Evolutionary conservation across 2,329 filamentous ascomycete genomes (phyloP).

Genomic region (Talaromyces sp.): DNA sequence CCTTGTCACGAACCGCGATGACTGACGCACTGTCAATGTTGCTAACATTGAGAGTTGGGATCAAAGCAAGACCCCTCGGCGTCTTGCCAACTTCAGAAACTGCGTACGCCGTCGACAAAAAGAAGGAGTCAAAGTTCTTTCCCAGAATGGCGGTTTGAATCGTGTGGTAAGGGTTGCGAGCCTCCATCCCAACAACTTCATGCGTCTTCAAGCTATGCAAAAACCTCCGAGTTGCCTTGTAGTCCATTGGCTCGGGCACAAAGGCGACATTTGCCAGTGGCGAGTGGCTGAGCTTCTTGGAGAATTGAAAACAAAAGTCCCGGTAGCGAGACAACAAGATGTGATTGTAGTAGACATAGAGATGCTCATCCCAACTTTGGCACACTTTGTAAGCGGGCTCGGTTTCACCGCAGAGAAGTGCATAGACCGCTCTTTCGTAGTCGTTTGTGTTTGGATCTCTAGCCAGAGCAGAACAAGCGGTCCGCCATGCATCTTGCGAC

Average conservation of each 20-base stretch:
- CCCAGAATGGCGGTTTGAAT: constrained; percentile 41
- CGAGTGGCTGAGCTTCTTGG: constrained; percentile 46
- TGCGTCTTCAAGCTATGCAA: constrained; percentile 30
- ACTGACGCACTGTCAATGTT: constrained; percentile 46
- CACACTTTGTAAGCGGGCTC: constrained; percentile 71
- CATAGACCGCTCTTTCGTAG: constrained; percentile 87
- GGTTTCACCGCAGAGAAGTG: constrained; percentile 80
- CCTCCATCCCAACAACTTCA: constrained; percentile 32
- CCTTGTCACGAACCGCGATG: constrained; percentile 42
- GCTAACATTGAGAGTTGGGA: constrained; percentile 43
- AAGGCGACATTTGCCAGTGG: constrained; percentile 50
- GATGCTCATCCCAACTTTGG: constrained; percentile 74
- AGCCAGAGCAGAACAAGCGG: constrained; percentile 43
- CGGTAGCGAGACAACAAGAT: constrained; percentile 76
- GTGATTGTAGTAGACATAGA: constrained; percentile 87
- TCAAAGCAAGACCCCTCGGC: constrained; percentile 24
- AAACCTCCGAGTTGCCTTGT: constrained; percentile 34
- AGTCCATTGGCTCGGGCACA: constrained; percentile 50
- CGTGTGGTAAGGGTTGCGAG: constrained; percentile 40
- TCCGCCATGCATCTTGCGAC: constrained; percentile 33
- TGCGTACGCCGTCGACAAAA: constrained; percentile 36
- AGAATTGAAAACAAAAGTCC: constrained; percentile 50
- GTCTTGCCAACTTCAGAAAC: constrained; percentile 30
- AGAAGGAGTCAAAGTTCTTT: constrained; percentile 38
- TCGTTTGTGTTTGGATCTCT: constrained; percentile 62